Evolutionary conservation across 2,329 filamentous ascomycete species (phyloP), one percentile per base, ranked within the genome.

Genomic region (Geosmithia flava): DNA sequence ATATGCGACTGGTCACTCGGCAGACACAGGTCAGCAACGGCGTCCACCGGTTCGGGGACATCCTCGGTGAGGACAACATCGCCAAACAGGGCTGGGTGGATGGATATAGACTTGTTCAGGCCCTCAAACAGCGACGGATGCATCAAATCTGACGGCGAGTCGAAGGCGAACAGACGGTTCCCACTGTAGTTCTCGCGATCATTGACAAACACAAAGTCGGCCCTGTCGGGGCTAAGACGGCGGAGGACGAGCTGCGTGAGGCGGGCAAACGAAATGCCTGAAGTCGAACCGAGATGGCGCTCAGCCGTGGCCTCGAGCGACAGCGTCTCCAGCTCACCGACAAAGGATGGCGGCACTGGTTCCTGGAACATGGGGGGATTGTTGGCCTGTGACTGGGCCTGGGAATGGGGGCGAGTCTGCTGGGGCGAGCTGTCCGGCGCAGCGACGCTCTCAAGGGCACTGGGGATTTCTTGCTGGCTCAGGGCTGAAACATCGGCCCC

Each of bases 251-350:
- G 60, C 46, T 70, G 67, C 1, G 67, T 70, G 13, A 70, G 57
- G 37, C 63, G 65, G 6, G 69, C 69, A 50, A 72, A 70, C 0
- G 67, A 68, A 2, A 71, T 48, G 0, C 69, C 69, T 1, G 69
- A 71, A 0, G 67, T 62, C 0, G 67, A 67, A 2, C 69, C 68
- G 4, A 72, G 52, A 50, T 71, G 64, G 3, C 67, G 59, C 39
- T 72, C 69, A 10, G 68, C 68, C 0, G 66, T 60, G 1, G 68
- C 69, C 47, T 70, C 66, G 1, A 71, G 55, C 1, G 68, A 70
- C 2, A 70, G 53, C 0, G 57, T 51, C 44, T 63, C 62, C 7
- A 69, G 57, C 51, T 66, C 66, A 15, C 61, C 47, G 15, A 55
- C 60, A 23, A 68, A 56, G 17, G 56, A 56, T 23, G 52, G 53